Percentiles rank a stretch among this genome's conserved stretches.
Conservation (phyloP, 306 rosid species). For the Citrullus colocynthis region DNA sequence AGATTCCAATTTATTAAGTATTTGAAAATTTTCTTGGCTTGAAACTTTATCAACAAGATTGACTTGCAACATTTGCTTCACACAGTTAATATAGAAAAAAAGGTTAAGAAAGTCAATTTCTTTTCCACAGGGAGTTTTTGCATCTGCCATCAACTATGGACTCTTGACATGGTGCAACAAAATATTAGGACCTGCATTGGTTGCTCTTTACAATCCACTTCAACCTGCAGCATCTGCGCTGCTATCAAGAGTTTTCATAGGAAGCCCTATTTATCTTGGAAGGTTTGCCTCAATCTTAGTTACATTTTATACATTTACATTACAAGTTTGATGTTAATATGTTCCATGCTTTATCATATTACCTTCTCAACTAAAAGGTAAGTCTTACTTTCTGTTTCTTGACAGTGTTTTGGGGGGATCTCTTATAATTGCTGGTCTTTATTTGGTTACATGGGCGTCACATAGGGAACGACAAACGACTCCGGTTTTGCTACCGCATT, state of each 20-base stretch:
- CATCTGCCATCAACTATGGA: conserved; percentile 93
- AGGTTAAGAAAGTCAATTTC: background rate
- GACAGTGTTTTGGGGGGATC: conserved; percentile 76
- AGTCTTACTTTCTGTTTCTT: conserved; percentile 16
- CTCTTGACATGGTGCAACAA: conserved; percentile 85
- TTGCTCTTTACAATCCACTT: conserved; percentile 85
- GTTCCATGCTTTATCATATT: background rate
- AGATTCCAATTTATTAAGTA: background rate
- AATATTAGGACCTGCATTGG: conserved; percentile 85
- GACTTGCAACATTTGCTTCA: background rate
- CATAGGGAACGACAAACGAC: conserved; percentile 38
- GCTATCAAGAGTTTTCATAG: conserved; percentile 73
- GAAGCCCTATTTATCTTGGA: conserved; percentile 81
- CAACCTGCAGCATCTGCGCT: conserved; percentile 76
- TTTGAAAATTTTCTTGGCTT: background rate
- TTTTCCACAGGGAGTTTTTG: conserved; percentile 55
- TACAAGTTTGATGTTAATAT: background rate
- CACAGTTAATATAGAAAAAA: background rate
- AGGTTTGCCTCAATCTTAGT: conserved; percentile 37
- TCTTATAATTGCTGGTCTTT: conserved; percentile 66
- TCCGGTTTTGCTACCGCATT: conserved; percentile 19
- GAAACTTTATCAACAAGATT: background rate
- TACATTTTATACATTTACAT: background rate
- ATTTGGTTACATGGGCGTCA: conserved; percentile 77
- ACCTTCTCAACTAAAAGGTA: background rate